Conservation (phyloP, 352 stramenopile species). For the Pythium volutum region DNA sequence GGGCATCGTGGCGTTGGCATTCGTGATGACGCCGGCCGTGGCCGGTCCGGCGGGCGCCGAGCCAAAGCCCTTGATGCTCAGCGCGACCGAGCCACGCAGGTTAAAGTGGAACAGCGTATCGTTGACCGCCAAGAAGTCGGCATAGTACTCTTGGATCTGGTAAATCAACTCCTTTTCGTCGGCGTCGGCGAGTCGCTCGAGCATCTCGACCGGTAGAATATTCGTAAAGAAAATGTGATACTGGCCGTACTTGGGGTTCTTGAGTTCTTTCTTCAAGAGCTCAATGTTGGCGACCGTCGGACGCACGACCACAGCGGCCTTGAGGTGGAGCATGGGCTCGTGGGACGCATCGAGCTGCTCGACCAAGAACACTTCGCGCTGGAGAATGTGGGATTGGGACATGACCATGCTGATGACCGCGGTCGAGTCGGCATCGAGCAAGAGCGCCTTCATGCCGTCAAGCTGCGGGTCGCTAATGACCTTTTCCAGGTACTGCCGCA, state of each 20-base stretch:
- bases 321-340: constrained; percentile 92
- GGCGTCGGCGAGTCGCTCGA: constrained; percentile 94
- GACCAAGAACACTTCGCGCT: constrained; percentile 95
- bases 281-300: constrained; percentile 92
- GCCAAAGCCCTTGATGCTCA: constrained; percentile 44
- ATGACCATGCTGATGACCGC: constrained; percentile 95
- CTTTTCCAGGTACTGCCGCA: constrained; percentile 79
- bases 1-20: constrained; percentile 24
- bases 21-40: constrained; percentile 49
- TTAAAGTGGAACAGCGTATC: constrained; percentile 98
- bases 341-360: constrained; percentile 84
- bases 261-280: constrained; percentile 90
- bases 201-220: constrained; percentile 90
- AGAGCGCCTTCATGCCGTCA: constrained; percentile 96
- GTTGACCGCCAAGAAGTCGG: constrained; percentile 98
- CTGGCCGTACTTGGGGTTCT: constrained; percentile 93
- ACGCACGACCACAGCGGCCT: constrained; percentile 94
- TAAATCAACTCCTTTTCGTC: constrained; percentile 94
- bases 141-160: constrained; percentile 99
- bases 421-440: constrained; percentile 95
- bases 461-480: constrained; percentile 79
- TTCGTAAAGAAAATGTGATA: constrained; percentile 99
- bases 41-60: constrained; percentile 27
- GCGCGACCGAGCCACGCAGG: constrained; percentile 57
- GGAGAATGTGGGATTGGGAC: constrained; percentile 95